Base-by-base conservation (phyloP, 371 early-diverging fungal genomes). In the Mortierella sp. region DNA sequence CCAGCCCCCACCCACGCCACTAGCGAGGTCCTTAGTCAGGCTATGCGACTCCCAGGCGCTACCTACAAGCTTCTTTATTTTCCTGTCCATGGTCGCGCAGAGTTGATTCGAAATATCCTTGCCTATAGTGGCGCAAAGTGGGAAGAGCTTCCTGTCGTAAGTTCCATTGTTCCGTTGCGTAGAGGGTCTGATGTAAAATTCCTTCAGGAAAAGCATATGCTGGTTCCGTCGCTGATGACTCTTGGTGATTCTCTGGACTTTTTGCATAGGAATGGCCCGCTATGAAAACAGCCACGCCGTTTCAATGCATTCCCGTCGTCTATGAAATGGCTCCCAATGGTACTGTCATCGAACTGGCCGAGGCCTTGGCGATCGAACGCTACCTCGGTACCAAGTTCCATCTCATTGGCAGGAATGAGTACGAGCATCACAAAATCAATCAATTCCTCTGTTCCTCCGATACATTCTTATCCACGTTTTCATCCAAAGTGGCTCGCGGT, bases 301-400 rank as follows among this genome's bases (percentile, higher is more conserved):
- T 79, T 39, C 55, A 78, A 32, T 46, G 57, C 58, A 49, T 84
- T 5, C 84, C 84, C 19, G 82, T 84, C 19, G 71, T 83, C 4
- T 65, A 67, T 12, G 84, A 83, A 57, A 64, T 50, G 12, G 43
- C 52, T 2, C 8, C 55, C 23, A 31, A 60, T 14, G 82, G 82
- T 14, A 56, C 54, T 1, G 43, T 63, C 19, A 63, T 83, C 46
- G 62, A 72, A 21, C 65, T 84, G 3, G 56, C 78, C 31, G 83
- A 84, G 48, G 63, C 81, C 21, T 55, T 49, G 15, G 82, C 82
- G 12, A 84, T 84, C 44, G 83, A 83, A 37, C 64, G 67, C 21
- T 84, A 84, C 52, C 57, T 84, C 3, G 82, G 68, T 27, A 37
- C 44, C 24, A 82, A 73, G 51, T 72, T 62, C 61, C 34, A 59